These are phyloP conservation scores for Wilcoxina mikolae DNA, from an alignment of 495 filamentous ascomycete species.

Conservation along the genomic window DNA sequence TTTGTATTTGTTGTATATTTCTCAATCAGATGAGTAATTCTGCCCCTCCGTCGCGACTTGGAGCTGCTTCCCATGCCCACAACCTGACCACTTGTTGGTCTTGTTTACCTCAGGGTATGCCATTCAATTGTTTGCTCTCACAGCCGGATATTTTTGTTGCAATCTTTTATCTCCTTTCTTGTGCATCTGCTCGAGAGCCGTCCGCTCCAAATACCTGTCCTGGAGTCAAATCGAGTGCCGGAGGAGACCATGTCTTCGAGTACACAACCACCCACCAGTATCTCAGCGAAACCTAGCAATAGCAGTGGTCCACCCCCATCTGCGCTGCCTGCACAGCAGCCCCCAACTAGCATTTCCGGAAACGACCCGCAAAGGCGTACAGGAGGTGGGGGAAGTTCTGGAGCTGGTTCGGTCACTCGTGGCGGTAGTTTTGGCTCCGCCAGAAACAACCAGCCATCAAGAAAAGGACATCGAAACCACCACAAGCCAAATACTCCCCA, in stretches of 20 bases:
- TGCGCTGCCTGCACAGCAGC: neutral
- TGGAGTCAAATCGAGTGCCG: too few species aligned
- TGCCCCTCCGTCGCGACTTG: too few species aligned
- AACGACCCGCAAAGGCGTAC: slow-evolving; percentile 48
- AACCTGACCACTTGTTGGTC: too few species aligned
- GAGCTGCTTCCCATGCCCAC: too few species aligned
- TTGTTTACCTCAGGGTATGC: too few species aligned
- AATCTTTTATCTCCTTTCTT: too few species aligned
- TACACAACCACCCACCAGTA: slow-evolving; percentile 13
- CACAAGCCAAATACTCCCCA: slow-evolving; percentile 31
- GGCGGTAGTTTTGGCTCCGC: slow-evolving; percentile 33
- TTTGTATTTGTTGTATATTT: too few species aligned
- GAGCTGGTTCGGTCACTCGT: slow-evolving; percentile 44
- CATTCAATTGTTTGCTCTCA: too few species aligned
- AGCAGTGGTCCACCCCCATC: neutral
- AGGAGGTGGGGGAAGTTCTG: slow-evolving; percentile 43
- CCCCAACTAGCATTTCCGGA: slow-evolving; percentile 13
- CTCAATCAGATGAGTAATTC: too few species aligned
- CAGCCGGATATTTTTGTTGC: too few species aligned
- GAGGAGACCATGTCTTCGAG: slow-evolving; percentile 18
- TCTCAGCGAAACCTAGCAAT: slow-evolving; percentile 2
- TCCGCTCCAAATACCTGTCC: neutral
- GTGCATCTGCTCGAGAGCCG: too few species aligned
- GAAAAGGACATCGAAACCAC: slow-evolving; percentile 56
- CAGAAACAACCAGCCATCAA: slow-evolving; percentile 59